Evolutionary conservation across 179 eudicot species (phyloP), one percentile per base, ranked within the genome.

Genomic region (Beta corolliflora): DNA sequence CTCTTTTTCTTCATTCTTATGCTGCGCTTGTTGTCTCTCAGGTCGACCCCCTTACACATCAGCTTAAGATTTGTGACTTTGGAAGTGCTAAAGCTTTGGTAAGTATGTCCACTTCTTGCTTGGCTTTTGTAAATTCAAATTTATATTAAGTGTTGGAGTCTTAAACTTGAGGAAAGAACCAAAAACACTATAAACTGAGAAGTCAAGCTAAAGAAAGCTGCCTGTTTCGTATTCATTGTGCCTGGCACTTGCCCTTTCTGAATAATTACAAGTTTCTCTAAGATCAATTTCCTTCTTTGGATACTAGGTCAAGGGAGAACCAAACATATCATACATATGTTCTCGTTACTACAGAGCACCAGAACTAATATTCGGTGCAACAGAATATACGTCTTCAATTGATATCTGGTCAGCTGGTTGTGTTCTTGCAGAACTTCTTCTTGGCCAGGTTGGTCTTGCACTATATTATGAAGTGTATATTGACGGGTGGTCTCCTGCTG

Each of bases 361-460:
- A 21, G 97, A 94, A 77, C 88, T 93, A 58, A 94, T 94, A 61
- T 94, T 93, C 84, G 97, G 98, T 80, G 97, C 98, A 6, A 92
- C 97, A n/a, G 97, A 94, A 81, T 94, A 94, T 77, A 83, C 94
- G 19, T 80, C 92, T 10, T 91, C 98, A n/a, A 93, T 94, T 80
- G 98, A 94, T 84, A 92, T 93, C 73, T 94, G 97, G 98, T 94
- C 97, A 50, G 93, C 97, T 77, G 97, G 96, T 52, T 94, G 98
- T 84, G 96, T 93, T 64, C 93, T 94, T 74, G 97, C 97, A 50
- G 98, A 94, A 87, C 92, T 94, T 53, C 94, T 93, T 73, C 82
- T 89, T 50, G 92, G 96, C 59, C 96, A 91, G 93, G 96, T 92
- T 75, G 71, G 86, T 73, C 25, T 68, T 79, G 12, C 54, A 15